A percentile compares a stretch with the other conserved stretches of the same genome.
Evolutionary conservation across 176 grass and related monocot genomes (phyloP).

Genomic region (Oryza meyeriana): DNA sequence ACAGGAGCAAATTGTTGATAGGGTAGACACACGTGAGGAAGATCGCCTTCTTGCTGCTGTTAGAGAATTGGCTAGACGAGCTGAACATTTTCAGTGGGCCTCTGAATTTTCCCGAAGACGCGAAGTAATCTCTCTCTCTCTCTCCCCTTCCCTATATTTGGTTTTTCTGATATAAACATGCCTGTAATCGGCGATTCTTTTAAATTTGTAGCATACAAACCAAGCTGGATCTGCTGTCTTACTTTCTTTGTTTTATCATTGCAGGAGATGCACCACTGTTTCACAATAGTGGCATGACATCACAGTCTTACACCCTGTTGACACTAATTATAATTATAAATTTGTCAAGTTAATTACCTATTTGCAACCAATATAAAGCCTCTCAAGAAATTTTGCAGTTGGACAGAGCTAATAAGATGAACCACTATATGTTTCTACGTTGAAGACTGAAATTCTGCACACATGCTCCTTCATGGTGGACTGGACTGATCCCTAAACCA

Average conservation of each 20-base stretch:
- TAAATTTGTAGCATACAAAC: neutral
- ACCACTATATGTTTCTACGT: neutral
- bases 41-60: constrained; percentile 23
- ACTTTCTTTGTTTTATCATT: constrained; percentile 22
- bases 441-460: neutral
- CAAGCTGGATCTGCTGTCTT: constrained; percentile 11
- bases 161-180: constrained; percentile 11
- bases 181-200: constrained; percentile 19
- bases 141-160: neutral
- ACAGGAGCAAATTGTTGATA: constrained; percentile 54
- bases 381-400: constrained; percentile 15
- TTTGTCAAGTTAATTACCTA: neutral
- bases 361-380: neutral
- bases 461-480: neutral
- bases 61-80: neutral
- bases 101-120: neutral
- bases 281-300: constrained; percentile 9
- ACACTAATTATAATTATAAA: constrained; percentile 1
- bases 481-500: neutral
- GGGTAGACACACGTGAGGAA: constrained; percentile 37
- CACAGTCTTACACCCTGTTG: constrained; percentile 21
- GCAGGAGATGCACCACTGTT: constrained; percentile 27
- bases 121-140: constrained; percentile 12
- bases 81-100: constrained; percentile 14
- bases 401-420: neutral